Evolutionary conservation across 345 rosid species (phyloP).

Genomic region (Salix purpurea): DNA sequence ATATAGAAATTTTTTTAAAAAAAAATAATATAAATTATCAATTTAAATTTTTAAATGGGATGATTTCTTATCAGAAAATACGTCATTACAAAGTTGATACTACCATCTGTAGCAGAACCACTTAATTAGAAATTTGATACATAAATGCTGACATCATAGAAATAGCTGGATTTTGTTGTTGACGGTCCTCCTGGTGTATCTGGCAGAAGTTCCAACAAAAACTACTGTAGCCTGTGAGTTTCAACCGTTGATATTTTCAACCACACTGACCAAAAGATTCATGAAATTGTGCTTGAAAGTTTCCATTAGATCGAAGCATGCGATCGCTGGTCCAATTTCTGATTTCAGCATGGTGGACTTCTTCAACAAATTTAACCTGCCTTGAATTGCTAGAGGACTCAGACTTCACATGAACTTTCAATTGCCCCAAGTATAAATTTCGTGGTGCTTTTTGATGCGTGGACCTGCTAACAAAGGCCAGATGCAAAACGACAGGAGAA

Average conservation of each 20-base stretch:
- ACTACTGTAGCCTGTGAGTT: neutral
- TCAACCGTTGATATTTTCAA: too few species aligned
- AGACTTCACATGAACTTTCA: neutral
- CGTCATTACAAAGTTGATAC: too few species aligned
- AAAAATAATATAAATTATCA: too few species aligned
- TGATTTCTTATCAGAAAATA: too few species aligned
- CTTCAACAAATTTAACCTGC: neutral
- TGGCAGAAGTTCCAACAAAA: neutral
- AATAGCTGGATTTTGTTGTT: neutral
- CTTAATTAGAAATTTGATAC: neutral
- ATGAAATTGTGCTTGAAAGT: too few species aligned
- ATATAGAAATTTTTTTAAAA: too few species aligned
- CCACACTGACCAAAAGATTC: too few species aligned
- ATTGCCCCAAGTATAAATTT: neutral
- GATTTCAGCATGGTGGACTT: neutral
- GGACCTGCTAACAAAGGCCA: too few species aligned
- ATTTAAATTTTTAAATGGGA: too few species aligned
- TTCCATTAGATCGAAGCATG: neutral
- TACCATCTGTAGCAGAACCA: neutral
- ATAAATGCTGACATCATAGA: neutral
- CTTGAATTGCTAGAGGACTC: neutral
- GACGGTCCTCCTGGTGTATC: neutral
- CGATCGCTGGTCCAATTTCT: neutral
- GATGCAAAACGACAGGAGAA: too few species aligned
- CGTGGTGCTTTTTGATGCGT: neutral